A percentile compares a stretch with the other conserved stretches of the same genome.
Conservation (phyloP, 2,329 filamentous ascomycete genomes). For the Neopestalotiopsis sp. region DNA sequence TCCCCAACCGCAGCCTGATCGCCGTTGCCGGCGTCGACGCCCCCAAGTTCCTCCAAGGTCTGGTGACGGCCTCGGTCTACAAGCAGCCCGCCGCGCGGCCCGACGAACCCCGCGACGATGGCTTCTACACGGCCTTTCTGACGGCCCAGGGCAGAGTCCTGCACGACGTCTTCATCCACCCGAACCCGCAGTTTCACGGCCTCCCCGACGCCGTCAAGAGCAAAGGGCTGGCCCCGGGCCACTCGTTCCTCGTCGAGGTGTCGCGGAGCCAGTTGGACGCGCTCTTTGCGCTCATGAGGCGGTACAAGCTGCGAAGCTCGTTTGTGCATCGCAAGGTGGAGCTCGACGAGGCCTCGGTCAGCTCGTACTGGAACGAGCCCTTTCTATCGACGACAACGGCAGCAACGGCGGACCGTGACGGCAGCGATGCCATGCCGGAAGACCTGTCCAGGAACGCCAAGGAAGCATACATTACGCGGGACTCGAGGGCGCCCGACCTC, state of each 20-base stretch:
- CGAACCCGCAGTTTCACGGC: conserved; percentile 45
- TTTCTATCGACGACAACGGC: background rate
- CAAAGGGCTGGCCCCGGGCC: conserved; percentile 32
- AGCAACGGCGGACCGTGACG: background rate
- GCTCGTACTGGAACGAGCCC: conserved; percentile 74
- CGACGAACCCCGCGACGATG: conserved; percentile 41
- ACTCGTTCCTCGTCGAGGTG: conserved; percentile 80
- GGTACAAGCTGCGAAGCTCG: conserved; percentile 86
- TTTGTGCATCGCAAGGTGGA: conserved; percentile 72
- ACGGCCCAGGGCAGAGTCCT: conserved; percentile 85
- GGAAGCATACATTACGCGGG: conserved; percentile 42
- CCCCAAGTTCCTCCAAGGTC: conserved; percentile 84
- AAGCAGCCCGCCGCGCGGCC: conserved; percentile 59
- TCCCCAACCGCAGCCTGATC: conserved; percentile 80
- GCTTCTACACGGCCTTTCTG: conserved; percentile 84
- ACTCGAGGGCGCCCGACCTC: conserved; percentile 60
- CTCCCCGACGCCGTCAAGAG: conserved; percentile 27
- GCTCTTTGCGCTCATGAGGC: conserved; percentile 75
- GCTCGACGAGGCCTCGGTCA: conserved; percentile 69
- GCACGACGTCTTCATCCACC: conserved; percentile 91
- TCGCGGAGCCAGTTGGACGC: conserved; percentile 69
- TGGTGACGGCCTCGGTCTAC: conserved; percentile 67
- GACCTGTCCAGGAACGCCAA: conserved; percentile 29
- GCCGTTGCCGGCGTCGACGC: conserved; percentile 81
- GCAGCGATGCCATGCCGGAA: conserved; percentile 27